Evolutionary conservation across 2,329 filamentous ascomycete genomes (phyloP).

Genomic region (Colletotrichum aenigma): DNA sequence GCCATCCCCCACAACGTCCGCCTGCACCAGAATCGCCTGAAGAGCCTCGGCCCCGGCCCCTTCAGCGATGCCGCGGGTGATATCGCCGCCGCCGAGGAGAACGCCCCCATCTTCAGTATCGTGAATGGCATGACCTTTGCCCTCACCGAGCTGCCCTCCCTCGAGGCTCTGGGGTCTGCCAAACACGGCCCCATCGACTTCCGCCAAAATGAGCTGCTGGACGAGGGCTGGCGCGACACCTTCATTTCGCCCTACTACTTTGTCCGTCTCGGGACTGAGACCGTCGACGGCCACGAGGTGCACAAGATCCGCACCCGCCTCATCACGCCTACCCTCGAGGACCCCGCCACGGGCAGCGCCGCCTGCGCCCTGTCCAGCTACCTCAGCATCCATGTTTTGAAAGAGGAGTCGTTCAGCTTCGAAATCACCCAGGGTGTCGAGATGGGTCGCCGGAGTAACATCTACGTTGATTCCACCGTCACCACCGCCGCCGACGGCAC

Average conservation of each 20-base stretch:
- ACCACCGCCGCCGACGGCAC: background rate
- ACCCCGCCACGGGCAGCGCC: conserved; percentile 68
- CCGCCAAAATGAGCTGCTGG: conserved; percentile 40
- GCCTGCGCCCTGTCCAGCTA: conserved; percentile 62
- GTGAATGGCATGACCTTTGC: conserved; percentile 78
- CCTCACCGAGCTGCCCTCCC: conserved; percentile 64
- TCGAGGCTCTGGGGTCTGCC: conserved; percentile 60
- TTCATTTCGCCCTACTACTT: conserved; percentile 66
- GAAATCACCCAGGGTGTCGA: conserved; percentile 22
- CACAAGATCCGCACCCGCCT: conserved; percentile 61
- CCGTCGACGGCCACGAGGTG: background rate
- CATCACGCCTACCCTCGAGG: conserved; percentile 57
- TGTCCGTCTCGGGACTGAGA: conserved; percentile 33
- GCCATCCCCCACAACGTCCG: conserved; percentile 64
- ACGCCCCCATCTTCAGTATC: conserved; percentile 61
- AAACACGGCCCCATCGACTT: conserved; percentile 36
- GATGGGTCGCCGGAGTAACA: conserved; percentile 18
- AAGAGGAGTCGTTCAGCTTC: conserved; percentile 22
- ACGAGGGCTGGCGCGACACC: conserved; percentile 58
- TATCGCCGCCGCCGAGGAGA: conserved; percentile 31
- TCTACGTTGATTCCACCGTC: background rate
- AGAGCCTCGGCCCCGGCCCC: background rate
- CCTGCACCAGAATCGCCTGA: background rate
- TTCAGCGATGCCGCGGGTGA: background rate
- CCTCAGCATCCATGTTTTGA: conserved; percentile 48